Evolutionary conservation across 1,139 yeast species (phyloP).

Genomic region (Sugiyamaella grinbergsii): DNA sequence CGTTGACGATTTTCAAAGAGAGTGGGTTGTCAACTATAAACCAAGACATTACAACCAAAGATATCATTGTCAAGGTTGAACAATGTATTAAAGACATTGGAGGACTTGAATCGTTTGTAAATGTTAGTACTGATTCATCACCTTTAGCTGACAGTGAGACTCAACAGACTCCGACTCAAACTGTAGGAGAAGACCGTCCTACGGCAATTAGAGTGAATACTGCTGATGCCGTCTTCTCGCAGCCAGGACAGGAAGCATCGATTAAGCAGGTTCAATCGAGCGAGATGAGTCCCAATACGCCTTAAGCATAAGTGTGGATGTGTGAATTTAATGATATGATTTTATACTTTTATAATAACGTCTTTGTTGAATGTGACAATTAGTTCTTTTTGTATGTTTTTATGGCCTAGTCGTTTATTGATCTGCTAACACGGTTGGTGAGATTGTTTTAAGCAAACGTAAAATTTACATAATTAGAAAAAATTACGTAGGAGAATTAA

Average conservation of each 20-base stretch:
- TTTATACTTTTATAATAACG: not conserved
- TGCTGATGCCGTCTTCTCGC: not conserved
- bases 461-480: no score
- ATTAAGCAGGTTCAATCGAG: constrained; percentile 11
- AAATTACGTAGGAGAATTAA: not conserved
- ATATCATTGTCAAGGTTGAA: constrained; percentile 37
- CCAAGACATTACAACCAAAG: constrained; percentile 38
- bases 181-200: constrained; percentile 1
- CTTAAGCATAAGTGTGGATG: constrained; percentile 4
- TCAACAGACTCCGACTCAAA: not conserved
- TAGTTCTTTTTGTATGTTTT: constrained; percentile 3
- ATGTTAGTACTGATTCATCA: not conserved
- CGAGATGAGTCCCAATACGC: constrained; percentile 12
- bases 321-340: not conserved
- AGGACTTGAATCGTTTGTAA: constrained; percentile 7
- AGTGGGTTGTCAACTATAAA: constrained; percentile 32
- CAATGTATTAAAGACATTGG: constrained; percentile 28
- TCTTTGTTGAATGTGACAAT: no score
- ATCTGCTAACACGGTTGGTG: no score
- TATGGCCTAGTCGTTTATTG: not conserved
- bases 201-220: constrained; percentile 10
- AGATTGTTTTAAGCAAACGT: no score
- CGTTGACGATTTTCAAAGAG: constrained; percentile 42
- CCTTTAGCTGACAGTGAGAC: constrained; percentile 1
- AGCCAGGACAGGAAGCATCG: constrained; percentile 15